Evolutionary conservation across 2,329 filamentous ascomycete genomes (phyloP).

Genomic region (Ambrosiella xylebori): DNA sequence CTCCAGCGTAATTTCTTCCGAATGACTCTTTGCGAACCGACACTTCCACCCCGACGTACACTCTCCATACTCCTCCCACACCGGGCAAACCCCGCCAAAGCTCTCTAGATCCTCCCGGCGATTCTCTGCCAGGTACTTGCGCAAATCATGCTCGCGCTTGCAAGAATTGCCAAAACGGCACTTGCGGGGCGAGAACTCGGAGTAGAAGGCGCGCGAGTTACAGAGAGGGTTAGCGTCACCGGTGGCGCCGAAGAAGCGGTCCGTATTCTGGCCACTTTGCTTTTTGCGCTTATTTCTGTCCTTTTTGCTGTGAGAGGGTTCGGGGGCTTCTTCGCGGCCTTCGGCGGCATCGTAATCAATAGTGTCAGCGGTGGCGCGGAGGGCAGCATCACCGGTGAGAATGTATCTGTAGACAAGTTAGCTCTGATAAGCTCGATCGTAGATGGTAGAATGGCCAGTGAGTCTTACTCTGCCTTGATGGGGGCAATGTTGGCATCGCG

Average conservation of each 20-base stretch:
- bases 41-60: slow-evolving; percentile 89
- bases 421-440: neutral
- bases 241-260: slow-evolving; percentile 63
- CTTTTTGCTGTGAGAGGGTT: slow-evolving; percentile 25
- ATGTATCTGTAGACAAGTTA: slow-evolving; percentile 19
- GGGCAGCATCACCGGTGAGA: slow-evolving; percentile 36
- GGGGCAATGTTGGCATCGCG: slow-evolving; percentile 17
- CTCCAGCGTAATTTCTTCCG: slow-evolving; percentile 56
- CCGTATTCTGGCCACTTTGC: slow-evolving; percentile 56
- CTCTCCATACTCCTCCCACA: slow-evolving; percentile 57
- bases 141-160: slow-evolving; percentile 65
- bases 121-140: slow-evolving; percentile 59
- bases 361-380: slow-evolving; percentile 23
- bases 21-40: slow-evolving; percentile 76
- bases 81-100: slow-evolving; percentile 62
- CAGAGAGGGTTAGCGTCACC: slow-evolving; percentile 65
- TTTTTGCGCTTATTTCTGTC: slow-evolving; percentile 28
- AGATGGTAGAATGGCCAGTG: slow-evolving; percentile 1
- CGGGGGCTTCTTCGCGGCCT: slow-evolving; percentile 26
- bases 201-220: slow-evolving; percentile 48
- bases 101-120: slow-evolving; percentile 66
- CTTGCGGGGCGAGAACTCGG: slow-evolving; percentile 65
- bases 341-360: slow-evolving; percentile 19
- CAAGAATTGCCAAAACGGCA: slow-evolving; percentile 71
- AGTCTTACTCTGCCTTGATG: slow-evolving; percentile 23